Evolutionary conservation across 805 yeast species (phyloP), one percentile per base, ranked within the genome.

Genomic region (Yarrowia porcina): DNA sequence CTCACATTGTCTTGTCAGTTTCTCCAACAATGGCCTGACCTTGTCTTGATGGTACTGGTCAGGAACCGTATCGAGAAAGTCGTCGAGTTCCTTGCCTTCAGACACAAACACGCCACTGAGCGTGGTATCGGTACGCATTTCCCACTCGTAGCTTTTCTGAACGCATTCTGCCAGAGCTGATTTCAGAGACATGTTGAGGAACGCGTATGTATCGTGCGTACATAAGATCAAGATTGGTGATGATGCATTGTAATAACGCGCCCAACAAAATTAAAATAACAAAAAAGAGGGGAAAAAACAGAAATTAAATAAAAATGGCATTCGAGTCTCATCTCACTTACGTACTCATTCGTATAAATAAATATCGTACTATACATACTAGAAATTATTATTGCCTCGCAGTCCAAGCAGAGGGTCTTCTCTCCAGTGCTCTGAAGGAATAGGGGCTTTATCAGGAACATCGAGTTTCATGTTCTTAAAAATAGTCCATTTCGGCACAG

Each of bases 121-220:
- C 7, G 61, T 41, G 11, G 61, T 56, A 30, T 56, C 61, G 13
- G 61, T 56, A 20, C 61, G 61, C 30, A 39, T 56, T 41, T 39
- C 35, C 61, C 61, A 56, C 23, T 56, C 61, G 23, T 27, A 39
- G 61, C 39, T 56, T 21, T 56, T 56, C 11, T 32, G 35, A 8
- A 56, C 27, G 23, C 49, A 56, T 30, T 28, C 15, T n/a, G 35
- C 28, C 30, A 56, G 18, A 4, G 49, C 49, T 7, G 28, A 28
- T 11, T 15, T 39, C 15, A 15, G 36, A 3, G 61, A 56, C 61
- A 52, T 52, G 32, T 17, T 5, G 9, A n/a, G n/a, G 17, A n/a
- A n/a, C 6, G 28, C 25, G 20, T 20, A 25, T 44, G 59, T 44
- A 44, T 52, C 59, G 44, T 52, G 59, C 59, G 36, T 52, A 32